These are phyloP conservation scores for Vachellia pachyceras DNA, from an alignment of 306 rosid genomes.

Conservation along the genomic window DNA sequence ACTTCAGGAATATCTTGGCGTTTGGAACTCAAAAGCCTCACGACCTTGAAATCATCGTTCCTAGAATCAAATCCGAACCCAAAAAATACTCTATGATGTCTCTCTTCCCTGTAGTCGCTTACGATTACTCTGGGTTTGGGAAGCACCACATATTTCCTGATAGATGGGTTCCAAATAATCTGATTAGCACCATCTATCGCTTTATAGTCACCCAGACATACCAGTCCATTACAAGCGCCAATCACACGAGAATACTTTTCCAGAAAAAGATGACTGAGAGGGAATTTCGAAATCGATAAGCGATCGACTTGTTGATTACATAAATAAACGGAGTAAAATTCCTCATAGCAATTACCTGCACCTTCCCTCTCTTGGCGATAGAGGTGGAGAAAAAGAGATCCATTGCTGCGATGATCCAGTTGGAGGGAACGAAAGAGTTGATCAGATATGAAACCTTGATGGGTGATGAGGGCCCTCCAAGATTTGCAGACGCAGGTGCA, in stretches of 20 bases:
- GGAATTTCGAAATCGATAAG: background rate
- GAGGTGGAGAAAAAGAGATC: background rate
- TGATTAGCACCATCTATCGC: background rate
- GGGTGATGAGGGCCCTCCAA: background rate
- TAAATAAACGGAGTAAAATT: background rate
- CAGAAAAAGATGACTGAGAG: background rate
- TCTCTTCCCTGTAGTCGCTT: background rate
- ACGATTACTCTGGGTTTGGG: background rate
- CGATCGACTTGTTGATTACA: background rate
- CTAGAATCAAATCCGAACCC: constrained; percentile 7
- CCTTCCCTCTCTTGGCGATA: background rate
- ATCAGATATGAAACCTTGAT: background rate
- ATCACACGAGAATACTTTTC: background rate
- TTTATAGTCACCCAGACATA: background rate
- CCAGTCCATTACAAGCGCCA: background rate
- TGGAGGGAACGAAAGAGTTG: background rate
- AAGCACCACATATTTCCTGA: background rate
- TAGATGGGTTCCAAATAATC: background rate
- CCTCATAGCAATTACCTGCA: background rate
- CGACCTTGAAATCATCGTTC: background rate
- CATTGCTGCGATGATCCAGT: background rate
- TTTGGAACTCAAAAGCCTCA: background rate
- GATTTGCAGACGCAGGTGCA: background rate
- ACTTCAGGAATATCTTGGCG: background rate
- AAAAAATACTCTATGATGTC: background rate